Percentiles rank a stretch among this genome's conserved stretches.
These are phyloP conservation scores for Grosmannia serpens DNA, from an alignment of 2,329 filamentous ascomycete species.

Conservation along the genomic window DNA sequence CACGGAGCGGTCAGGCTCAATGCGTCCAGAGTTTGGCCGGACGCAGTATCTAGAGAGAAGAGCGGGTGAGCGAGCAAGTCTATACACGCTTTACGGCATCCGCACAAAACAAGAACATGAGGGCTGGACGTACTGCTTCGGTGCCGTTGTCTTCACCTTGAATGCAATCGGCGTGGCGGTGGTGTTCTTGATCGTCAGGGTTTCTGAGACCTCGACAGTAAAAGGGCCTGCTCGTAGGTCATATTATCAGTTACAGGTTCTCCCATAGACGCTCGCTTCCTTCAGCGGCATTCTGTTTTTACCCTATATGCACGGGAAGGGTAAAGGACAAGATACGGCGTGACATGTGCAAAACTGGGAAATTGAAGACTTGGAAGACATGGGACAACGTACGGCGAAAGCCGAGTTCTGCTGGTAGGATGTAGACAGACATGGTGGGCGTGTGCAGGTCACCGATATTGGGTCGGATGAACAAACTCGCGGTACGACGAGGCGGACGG, in stretches of 20 bases:
- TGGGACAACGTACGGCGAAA: slow-evolving; percentile 67
- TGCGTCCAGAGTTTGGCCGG: slow-evolving; percentile 89
- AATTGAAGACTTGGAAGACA: not conserved
- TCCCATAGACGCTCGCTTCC: not conserved
- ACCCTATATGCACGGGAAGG: not conserved
- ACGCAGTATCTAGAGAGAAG: slow-evolving; percentile 71
- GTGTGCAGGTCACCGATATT: not conserved
- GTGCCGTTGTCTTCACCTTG: slow-evolving; percentile 96
- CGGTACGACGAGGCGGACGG: not conserved
- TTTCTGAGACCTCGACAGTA: slow-evolving; percentile 53
- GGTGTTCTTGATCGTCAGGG: slow-evolving; percentile 53
- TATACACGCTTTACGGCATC: not conserved
- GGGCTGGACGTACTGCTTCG: slow-evolving; percentile 70
- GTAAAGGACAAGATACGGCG: not conserved
- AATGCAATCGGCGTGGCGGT: slow-evolving; percentile 53
- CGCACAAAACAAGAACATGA: not conserved
- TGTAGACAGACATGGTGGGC: slow-evolving; percentile 82
- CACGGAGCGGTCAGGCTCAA: slow-evolving; percentile 80
- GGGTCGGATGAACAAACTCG: not conserved
- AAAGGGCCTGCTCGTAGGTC: slow-evolving; percentile 43
- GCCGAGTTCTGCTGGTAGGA: slow-evolving; percentile 81
- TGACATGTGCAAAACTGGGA: not conserved
- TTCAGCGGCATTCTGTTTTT: not conserved
- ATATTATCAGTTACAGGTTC: not conserved
- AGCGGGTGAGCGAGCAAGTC: slow-evolving; percentile 12